Evolutionary conservation across 1,284 basidiomycete species (phyloP).

Genomic region (Fomitopsis palustris): DNA sequence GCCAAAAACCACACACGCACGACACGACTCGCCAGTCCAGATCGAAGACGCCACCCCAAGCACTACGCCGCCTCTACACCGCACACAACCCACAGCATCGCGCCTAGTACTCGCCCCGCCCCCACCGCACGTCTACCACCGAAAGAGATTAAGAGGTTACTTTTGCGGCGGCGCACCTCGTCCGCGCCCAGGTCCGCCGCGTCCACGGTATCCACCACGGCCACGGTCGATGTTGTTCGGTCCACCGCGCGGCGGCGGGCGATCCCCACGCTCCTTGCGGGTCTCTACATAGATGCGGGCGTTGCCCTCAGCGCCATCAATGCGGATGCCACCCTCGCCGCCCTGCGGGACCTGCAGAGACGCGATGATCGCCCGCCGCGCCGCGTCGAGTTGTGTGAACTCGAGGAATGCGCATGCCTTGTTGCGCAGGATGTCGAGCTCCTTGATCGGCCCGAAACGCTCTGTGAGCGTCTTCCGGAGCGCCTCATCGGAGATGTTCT

Average conservation of each 20-base stretch:
- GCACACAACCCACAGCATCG: background rate
- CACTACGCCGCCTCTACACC: background rate
- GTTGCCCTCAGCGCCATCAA: conserved; percentile 56
- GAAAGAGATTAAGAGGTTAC: conserved; percentile 10
- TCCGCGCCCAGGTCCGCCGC: conserved; percentile 32
- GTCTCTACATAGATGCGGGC: conserved; percentile 80
- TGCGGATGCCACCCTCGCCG: conserved; percentile 85
- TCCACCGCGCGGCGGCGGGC: conserved; percentile 43
- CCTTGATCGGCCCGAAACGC: conserved; percentile 85
- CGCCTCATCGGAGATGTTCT: conserved; percentile 61
- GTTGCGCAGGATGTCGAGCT: conserved; percentile 82
- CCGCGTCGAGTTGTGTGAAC: conserved; percentile 76
- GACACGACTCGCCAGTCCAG: background rate
- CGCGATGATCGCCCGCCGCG: conserved; percentile 80
- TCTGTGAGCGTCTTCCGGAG: conserved; percentile 58
- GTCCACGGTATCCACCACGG: conserved; percentile 26
- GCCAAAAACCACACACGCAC: background rate
- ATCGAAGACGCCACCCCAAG: background rate
- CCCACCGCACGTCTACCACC: background rate
- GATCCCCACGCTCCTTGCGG: conserved; percentile 83
- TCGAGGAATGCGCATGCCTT: conserved; percentile 97
- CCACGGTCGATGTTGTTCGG: conserved; percentile 31
- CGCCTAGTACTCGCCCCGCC: background rate
- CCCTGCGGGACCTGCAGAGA: conserved; percentile 65
- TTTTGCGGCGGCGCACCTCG: conserved; percentile 27